Conservation (phyloP, 176 grass and related monocot genomes). For the Ensete glaucum region DNA sequence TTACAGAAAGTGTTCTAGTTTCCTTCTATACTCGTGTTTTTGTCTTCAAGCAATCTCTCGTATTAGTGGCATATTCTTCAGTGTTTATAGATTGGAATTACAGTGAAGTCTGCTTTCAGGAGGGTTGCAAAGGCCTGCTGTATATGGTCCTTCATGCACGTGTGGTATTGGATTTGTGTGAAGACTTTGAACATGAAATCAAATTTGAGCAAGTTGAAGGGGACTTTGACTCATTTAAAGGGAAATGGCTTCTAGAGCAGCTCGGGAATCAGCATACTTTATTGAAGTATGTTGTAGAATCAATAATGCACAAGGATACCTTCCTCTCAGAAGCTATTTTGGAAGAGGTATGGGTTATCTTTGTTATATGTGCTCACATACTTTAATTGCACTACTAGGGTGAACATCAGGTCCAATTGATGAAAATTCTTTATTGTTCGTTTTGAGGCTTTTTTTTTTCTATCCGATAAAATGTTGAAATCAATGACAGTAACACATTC, state of each 20-base stretch:
- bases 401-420: too few species aligned
- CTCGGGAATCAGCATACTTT: slow-evolving; percentile 78
- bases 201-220: slow-evolving; percentile 96
- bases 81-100: slow-evolving; percentile 6
- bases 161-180: slow-evolving; percentile 81
- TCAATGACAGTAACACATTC: neutral
- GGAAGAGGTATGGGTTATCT: slow-evolving; percentile 61
- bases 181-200: slow-evolving; percentile 66
- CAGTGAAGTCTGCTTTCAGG: slow-evolving; percentile 31
- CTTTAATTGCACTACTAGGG: too few species aligned
- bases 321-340: slow-evolving; percentile 91
- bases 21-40: neutral
- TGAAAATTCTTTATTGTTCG: too few species aligned
- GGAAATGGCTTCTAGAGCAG: slow-evolving; percentile 81
- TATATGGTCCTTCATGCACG: slow-evolving; percentile 98
- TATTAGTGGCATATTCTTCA: neutral
- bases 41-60: neutral
- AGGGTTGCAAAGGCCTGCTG: slow-evolving; percentile 87
- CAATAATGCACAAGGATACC: slow-evolving; percentile 88
- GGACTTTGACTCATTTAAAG: slow-evolving; percentile 82
- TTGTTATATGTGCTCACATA: neutral
- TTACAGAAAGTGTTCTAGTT: neutral
- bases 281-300: slow-evolving; percentile 94
- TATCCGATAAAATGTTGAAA: neutral
- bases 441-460: neutral